Conservation (phyloP, 306 rosid species). For the Acacia crassicarpa region DNA sequence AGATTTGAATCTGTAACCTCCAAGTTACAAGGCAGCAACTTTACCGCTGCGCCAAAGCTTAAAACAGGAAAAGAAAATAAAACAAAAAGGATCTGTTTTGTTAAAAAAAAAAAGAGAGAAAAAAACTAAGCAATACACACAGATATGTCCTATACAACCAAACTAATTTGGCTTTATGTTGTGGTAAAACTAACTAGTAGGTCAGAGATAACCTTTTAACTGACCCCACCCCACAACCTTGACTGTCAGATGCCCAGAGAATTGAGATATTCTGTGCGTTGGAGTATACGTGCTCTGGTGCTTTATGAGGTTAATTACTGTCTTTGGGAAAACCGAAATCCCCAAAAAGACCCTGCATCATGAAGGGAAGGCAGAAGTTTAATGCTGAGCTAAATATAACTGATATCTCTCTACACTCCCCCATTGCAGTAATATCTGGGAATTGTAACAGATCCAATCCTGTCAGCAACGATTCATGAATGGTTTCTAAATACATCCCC, state of each 20-base stretch:
- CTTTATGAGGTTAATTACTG: constrained; percentile 45
- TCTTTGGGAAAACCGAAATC: constrained; percentile 68
- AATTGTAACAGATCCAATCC: constrained; percentile 21
- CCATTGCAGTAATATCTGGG: constrained; percentile 3
- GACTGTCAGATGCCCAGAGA: constrained; percentile 36
- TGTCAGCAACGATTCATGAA: constrained; percentile 10
- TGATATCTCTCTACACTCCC: constrained; percentile 11
- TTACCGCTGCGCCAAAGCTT: too few species aligned
- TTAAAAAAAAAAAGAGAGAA: not conserved
- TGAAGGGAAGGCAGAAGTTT: constrained; percentile 13
- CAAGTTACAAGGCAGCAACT: too few species aligned
- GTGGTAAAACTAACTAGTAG: constrained; percentile 10
- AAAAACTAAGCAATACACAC: constrained; percentile 17
- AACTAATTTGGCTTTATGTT: constrained; percentile 30
- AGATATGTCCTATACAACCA: constrained; percentile 25
- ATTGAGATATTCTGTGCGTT: constrained; percentile 8
- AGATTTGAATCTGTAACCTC: too few species aligned
- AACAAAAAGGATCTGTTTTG: not conserved
- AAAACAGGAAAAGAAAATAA: too few species aligned
- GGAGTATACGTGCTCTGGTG: constrained; percentile 15
- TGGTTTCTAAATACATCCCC: constrained; percentile 10
- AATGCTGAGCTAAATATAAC: constrained; percentile 5
- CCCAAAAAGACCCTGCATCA: constrained; percentile 68
- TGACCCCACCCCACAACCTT: constrained; percentile 20
- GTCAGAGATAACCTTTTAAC: not conserved